phyloP scores from a whole-genome alignment of 179 eudicot species.

The Pouteria campechiana region DNA sequence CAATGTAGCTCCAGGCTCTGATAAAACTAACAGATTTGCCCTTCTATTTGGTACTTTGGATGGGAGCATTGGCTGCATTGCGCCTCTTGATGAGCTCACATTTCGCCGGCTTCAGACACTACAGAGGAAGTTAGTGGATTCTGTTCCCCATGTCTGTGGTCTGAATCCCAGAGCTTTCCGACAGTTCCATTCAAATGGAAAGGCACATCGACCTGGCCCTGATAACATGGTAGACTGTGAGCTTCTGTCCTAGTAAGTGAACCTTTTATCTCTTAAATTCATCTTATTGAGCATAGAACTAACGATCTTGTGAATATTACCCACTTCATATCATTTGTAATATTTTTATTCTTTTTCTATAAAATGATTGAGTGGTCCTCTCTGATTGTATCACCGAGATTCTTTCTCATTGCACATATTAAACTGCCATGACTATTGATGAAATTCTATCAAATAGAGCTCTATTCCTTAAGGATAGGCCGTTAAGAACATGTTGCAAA shows the following conservation, averaged over 20 bases:
- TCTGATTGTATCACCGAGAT: too few species aligned
- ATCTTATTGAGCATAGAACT: too few species aligned
- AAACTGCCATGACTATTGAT: too few species aligned
- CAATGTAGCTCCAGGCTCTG: conserved; percentile 41
- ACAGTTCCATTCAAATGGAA: conserved; percentile 77
- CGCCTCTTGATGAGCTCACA: conserved; percentile 87
- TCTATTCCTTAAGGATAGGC: too few species aligned
- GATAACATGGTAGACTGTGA: conserved; percentile 90
- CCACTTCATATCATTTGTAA: too few species aligned
- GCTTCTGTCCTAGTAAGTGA: conserved; percentile 80
- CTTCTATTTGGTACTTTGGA: conserved; percentile 86
- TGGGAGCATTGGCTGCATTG: conserved; percentile 92
- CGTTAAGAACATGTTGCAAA: too few species aligned
- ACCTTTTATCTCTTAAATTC: too few species aligned
- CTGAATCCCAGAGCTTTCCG: conserved; percentile 85
- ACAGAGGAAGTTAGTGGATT: conserved; percentile 83
- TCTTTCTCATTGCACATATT: too few species aligned
- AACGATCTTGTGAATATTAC: too few species aligned
- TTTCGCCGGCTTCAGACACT: conserved; percentile 91
- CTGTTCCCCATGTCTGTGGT: conserved; percentile 88
- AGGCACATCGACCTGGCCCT: conserved; percentile 97
- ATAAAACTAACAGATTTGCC: conserved; percentile 87
- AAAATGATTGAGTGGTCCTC: too few species aligned
- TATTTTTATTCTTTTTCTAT: too few species aligned
- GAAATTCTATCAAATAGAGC: too few species aligned